Evolutionary conservation across 148 eudicot genomes (phyloP).

Genomic region (Amaranthus cruentus): DNA sequence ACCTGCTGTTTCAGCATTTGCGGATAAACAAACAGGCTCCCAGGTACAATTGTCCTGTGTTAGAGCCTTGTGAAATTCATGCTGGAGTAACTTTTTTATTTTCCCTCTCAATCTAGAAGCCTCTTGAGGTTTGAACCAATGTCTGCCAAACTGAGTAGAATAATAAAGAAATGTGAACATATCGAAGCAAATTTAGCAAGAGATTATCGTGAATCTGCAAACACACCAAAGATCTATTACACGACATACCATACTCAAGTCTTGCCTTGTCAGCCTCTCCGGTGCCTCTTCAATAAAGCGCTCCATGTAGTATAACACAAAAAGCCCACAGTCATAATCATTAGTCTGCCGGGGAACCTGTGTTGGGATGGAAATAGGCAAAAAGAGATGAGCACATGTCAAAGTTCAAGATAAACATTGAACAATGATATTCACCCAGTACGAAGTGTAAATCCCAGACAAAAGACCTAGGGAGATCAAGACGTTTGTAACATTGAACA

Average conservation of each 20-base stretch:
- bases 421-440: background rate
- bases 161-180: background rate
- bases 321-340: slow-evolving; percentile 86
- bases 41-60: slow-evolving; percentile 14
- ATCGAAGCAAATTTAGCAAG: background rate
- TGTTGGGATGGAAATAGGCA: background rate
- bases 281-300: slow-evolving; percentile 77
- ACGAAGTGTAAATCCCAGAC: background rate
- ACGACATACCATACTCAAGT: slow-evolving; percentile 49
- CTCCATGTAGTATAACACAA: slow-evolving; percentile 86
- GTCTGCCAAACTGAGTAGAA: slow-evolving; percentile 50
- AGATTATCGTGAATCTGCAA: background rate
- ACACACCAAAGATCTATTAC: background rate
- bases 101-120: slow-evolving; percentile 71
- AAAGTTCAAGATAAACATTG: background rate
- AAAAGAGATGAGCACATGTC: background rate
- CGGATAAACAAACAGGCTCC: slow-evolving; percentile 25
- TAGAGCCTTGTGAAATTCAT: slow-evolving; percentile 40
- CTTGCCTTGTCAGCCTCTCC: slow-evolving; percentile 45
- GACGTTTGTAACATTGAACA: background rate
- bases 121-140: slow-evolving; percentile 77
- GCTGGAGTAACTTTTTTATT: slow-evolving; percentile 44
- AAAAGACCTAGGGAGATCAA: background rate
- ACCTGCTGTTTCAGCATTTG: slow-evolving; percentile 20
- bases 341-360: slow-evolving; percentile 92